These are phyloP conservation scores for Aspergillus pseudotamarii DNA, from an alignment of 2,329 filamentous ascomycete genomes.

Conservation along the genomic window DNA sequence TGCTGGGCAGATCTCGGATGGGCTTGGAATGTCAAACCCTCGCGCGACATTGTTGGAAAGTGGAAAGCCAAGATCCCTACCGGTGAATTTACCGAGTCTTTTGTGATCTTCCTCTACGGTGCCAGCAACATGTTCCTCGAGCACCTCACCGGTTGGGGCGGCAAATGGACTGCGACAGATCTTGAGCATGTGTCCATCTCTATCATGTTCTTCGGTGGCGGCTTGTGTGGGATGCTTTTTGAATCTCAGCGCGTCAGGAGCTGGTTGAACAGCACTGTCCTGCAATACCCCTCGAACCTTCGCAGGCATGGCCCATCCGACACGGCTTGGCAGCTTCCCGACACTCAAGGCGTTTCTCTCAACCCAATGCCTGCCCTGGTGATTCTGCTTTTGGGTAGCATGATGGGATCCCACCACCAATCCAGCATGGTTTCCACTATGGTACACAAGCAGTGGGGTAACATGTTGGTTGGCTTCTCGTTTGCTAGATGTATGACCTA, in stretches of 20 bases:
- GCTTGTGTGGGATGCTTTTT: constrained; percentile 82
- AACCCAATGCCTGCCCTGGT: constrained; percentile 88
- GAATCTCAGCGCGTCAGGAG: constrained; percentile 73
- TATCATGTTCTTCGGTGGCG: constrained; percentile 89
- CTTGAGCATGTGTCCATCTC: constrained; percentile 93
- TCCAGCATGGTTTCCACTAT: constrained; percentile 80
- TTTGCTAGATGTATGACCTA: constrained; percentile 80
- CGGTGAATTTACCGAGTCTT: constrained; percentile 87
- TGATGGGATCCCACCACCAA: constrained; percentile 95
- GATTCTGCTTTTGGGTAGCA: constrained; percentile 83
- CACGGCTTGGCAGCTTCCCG: constrained; percentile 61
- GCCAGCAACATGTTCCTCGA: constrained; percentile 90
- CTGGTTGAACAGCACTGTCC: constrained; percentile 52
- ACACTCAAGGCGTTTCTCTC: constrained; percentile 72
- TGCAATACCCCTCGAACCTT: constrained; percentile 41
- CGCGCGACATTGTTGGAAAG: constrained; percentile 57
- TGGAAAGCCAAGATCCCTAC: constrained; percentile 68
- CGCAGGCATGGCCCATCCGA: constrained; percentile 44
- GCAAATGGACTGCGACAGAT: constrained; percentile 74
- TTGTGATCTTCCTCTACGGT: constrained; percentile 88
- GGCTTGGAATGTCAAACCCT: constrained; percentile 88
- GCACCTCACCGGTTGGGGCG: constrained; percentile 74
- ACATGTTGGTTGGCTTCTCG: constrained; percentile 77
- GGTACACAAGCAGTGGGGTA: constrained; percentile 94
- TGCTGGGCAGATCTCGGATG: constrained; percentile 89